phyloP scores from a whole-genome alignment of 805 yeast species.

The Wickerhamomyces hampshirensis region DNA sequence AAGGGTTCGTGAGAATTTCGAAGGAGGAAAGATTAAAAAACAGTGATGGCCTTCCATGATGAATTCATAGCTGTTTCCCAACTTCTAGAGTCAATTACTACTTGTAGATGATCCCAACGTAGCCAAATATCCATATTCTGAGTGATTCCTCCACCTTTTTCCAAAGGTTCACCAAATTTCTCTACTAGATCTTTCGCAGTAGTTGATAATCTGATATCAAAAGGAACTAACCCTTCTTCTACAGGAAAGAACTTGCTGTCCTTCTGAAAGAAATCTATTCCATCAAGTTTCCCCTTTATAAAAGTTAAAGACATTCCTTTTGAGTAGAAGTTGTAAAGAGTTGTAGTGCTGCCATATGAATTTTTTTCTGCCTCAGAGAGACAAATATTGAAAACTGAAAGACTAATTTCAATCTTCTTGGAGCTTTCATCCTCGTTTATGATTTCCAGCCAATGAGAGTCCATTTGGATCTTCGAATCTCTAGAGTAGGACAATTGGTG shows the following conservation, averaged over 20 bases:
- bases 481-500: no score
- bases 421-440: no score
- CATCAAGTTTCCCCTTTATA: slow-evolving; percentile 22
- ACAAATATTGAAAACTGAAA: neutral
- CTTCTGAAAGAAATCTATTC: slow-evolving; percentile 30
- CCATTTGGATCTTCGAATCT: no score
- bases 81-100: slow-evolving; percentile 29
- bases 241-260: slow-evolving; percentile 19
- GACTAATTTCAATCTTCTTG: neutral
- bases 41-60: slow-evolving; percentile 17
- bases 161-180: slow-evolving; percentile 34
- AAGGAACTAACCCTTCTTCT: slow-evolving; percentile 14
- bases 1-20: slow-evolving; percentile 75
- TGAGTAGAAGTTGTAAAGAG: slow-evolving; percentile 19
- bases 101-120: slow-evolving; percentile 32
- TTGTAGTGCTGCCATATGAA: slow-evolving; percentile 1
- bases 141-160: slow-evolving; percentile 36
- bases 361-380: neutral
- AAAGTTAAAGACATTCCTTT: slow-evolving; percentile 22
- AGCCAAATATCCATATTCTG: slow-evolving; percentile 35
- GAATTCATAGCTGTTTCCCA: slow-evolving; percentile 32
- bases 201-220: slow-evolving; percentile 10
- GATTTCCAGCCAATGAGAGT: no score
- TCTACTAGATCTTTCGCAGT: slow-evolving; percentile 29
- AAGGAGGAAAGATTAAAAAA: slow-evolving; percentile 42